Evolutionary conservation across 805 yeast species (phyloP).

Genomic region (Millerozyma acaciae): DNA sequence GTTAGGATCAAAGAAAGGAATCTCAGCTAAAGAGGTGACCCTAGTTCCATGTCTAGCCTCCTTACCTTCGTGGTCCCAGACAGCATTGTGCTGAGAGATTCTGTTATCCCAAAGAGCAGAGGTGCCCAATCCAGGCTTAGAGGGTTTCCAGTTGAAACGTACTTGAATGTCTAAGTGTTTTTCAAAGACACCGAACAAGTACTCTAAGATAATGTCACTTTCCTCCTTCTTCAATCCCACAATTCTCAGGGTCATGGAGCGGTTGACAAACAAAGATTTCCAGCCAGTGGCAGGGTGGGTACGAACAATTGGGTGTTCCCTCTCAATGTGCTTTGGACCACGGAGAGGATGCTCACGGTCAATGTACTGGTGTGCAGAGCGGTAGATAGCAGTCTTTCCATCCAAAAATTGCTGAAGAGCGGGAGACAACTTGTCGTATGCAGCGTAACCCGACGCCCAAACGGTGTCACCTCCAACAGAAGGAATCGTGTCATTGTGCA

Average conservation of each 20-base stretch:
- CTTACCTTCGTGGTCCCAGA: slow-evolving; percentile 46
- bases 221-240: slow-evolving; percentile 52
- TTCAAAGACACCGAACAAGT: slow-evolving; percentile 44
- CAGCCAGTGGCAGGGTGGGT: slow-evolving; percentile 65
- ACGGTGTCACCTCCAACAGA: slow-evolving; percentile 52
- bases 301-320: slow-evolving; percentile 59
- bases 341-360: slow-evolving; percentile 44
- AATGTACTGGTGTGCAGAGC: slow-evolving; percentile 39
- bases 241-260: slow-evolving; percentile 48
- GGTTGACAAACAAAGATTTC: slow-evolving; percentile 54
- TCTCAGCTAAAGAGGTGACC: slow-evolving; percentile 47
- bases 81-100: slow-evolving; percentile 49
- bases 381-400: slow-evolving; percentile 45
- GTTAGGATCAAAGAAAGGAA: slow-evolving; percentile 47
- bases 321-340: slow-evolving; percentile 46
- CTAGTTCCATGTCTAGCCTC: slow-evolving; percentile 52
- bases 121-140: slow-evolving; percentile 41
- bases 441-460: slow-evolving; percentile 58
- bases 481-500: slow-evolving; percentile 39
- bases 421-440: slow-evolving; percentile 53
- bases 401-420: slow-evolving; percentile 49
- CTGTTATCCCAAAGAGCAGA: slow-evolving; percentile 62
- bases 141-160: slow-evolving; percentile 48
- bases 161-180: slow-evolving; percentile 54
- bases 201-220: slow-evolving; percentile 43